Percentiles rank a stretch among this genome's conserved stretches.
Conservation (phyloP, 2,329 filamentous ascomycete genomes). For the Tolypocladium nubicola region DNA sequence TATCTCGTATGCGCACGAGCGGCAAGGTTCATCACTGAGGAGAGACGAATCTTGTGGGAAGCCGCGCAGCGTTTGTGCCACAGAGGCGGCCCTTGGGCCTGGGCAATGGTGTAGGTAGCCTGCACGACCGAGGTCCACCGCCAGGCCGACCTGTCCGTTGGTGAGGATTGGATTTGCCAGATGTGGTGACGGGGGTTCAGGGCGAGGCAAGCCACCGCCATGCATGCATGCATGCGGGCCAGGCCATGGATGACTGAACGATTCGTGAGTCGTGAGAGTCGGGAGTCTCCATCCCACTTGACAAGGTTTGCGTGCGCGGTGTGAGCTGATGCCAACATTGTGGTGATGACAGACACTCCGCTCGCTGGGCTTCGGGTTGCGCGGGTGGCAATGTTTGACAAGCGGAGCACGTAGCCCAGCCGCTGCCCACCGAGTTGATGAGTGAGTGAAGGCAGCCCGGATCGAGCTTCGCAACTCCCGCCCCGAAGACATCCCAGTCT, state of each 20-base stretch:
- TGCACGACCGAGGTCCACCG: not conserved
- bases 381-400: too few relatives aligned
- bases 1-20: slow-evolving; percentile 2
- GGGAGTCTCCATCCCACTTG: not conserved
- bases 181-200: not conserved
- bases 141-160: not conserved
- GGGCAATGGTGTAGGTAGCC: not conserved
- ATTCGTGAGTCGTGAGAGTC: not conserved
- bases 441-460: not conserved
- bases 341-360: not conserved
- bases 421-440: too few relatives aligned
- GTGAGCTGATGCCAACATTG: not conserved
- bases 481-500: not conserved
- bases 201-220: not conserved
- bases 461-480: not conserved
- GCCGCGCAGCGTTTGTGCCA: slow-evolving; percentile 14
- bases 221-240: not conserved
- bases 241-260: not conserved
- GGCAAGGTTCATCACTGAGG: slow-evolving; percentile 3
- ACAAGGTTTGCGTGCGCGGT: not conserved
- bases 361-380: not conserved
- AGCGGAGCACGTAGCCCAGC: too few relatives aligned
- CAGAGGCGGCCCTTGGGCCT: slow-evolving; percentile 2
- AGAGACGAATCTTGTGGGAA: slow-evolving; percentile 15
- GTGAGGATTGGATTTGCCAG: not conserved